Evolutionary conservation across 2,329 filamentous ascomycete species (phyloP), one percentile per base, ranked within the genome.

Genomic region (Juglanconis oblonga): DNA sequence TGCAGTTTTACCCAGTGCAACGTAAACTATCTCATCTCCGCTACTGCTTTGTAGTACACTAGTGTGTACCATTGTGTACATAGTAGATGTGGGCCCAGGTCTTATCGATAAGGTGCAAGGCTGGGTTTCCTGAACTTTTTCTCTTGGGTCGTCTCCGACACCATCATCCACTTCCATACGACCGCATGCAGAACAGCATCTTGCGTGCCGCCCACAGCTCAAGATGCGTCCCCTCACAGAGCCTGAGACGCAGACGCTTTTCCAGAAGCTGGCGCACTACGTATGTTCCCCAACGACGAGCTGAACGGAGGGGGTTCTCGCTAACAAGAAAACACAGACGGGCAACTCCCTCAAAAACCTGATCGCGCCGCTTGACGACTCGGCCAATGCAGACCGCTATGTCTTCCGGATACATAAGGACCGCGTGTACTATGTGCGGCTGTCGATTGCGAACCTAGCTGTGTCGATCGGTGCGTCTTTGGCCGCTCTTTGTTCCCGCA

Each of bases 251-350:
- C 86, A 90, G 73, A 90, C 89, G 1, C 86, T 97, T 69, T 96
- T 97, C 76, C 85, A 88, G 68, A 97, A 98, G 80, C 86, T 99
- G 45, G 95, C 95, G 61, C 91, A 92, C 75, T 99, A 98, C 80
- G 57, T 59, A 59, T 14, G 57, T 51, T 14, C 29, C 24, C 44
- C 44, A 44, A 14, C n/a, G 8, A 13, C 8, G n/a, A 44, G n/a
- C 24, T 24, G 24, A 44, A 17, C 8, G 42, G n/a, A 32, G 11
- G 14, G n/a, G 3, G 4, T n/a, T 31, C 13, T 14, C n/a, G 47
- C 57, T 59, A 29, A 59, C 45, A 32, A 10, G 5, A 14, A 9
- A 4, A 3, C 35, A 38, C 35, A 59, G 57, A 95, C 91, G 31
- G 92, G 93, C 67, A 86, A 85, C 69, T 93, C 90, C 17, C 84